These are phyloP conservation scores for Ilyonectria mors-panacis DNA, from an alignment of 2,329 filamentous ascomycete genomes.

Conservation along the genomic window DNA sequence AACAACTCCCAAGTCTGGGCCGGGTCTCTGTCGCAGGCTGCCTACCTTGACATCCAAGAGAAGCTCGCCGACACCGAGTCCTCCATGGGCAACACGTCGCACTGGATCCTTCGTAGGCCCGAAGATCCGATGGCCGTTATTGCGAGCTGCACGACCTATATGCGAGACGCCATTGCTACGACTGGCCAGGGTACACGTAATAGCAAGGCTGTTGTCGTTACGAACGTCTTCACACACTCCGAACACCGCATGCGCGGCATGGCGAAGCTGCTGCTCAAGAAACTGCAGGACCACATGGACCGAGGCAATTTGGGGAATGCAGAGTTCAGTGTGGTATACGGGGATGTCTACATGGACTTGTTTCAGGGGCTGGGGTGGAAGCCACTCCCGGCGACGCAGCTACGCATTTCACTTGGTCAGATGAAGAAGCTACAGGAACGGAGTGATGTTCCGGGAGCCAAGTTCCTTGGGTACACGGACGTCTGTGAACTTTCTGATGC, in stretches of 20 bases:
- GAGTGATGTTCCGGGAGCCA: conserved; percentile 36
- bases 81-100: conserved; percentile 27
- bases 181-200: conserved; percentile 41
- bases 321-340: conserved; percentile 55
- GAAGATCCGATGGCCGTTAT: conserved; percentile 50
- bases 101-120: conserved; percentile 51
- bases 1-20: conserved; percentile 38
- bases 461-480: conserved; percentile 44
- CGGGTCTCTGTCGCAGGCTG: conserved; percentile 29
- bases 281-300: conserved; percentile 54
- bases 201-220: conserved; percentile 51
- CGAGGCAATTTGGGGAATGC: conserved; percentile 34
- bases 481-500: conserved; percentile 40
- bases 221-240: conserved; percentile 55
- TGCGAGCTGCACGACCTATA: conserved; percentile 53
- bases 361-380: conserved; percentile 55
- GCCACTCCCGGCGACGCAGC: conserved; percentile 50
- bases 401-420: conserved; percentile 50
- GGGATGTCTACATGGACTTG: conserved; percentile 51
- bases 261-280: conserved; percentile 53
- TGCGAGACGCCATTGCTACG: conserved; percentile 40
- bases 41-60: conserved; percentile 36
- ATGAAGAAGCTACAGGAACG: conserved; percentile 36
- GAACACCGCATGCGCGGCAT: conserved; percentile 53
- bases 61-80: conserved; percentile 23